Conservation (phyloP, 139 green algal genomes). For the Spirogloea muscicola region DNA sequence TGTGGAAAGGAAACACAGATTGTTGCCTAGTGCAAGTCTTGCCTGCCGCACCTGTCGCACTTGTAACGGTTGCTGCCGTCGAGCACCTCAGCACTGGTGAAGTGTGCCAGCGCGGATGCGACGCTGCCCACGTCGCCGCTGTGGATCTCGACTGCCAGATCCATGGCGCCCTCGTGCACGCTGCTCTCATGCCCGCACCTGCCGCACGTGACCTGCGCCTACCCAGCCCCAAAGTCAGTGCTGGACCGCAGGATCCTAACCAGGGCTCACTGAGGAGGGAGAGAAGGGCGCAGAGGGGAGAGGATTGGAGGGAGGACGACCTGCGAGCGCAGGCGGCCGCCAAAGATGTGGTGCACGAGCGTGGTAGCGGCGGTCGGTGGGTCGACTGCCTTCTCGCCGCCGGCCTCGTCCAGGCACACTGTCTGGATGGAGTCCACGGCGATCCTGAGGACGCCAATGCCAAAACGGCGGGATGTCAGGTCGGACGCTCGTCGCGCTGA, state of each 20-base stretch:
- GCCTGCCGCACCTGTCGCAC: constrained; percentile 60
- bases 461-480: too few species aligned
- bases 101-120: constrained; percentile 59
- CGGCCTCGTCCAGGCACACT: constrained; percentile 55
- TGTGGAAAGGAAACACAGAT: too few species aligned
- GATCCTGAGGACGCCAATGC: too few species aligned
- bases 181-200: constrained; percentile 70
- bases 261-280: too few species aligned
- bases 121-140: constrained; percentile 1
- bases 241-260: too few species aligned
- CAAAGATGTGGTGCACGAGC: constrained; percentile 62
- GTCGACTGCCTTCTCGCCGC: constrained; percentile 53
- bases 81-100: constrained; percentile 70
- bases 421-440: constrained; percentile 57
- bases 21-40: neutral
- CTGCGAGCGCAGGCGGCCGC: constrained; percentile 60
- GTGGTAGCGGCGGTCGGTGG: constrained; percentile 62
- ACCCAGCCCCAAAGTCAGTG: too few species aligned
- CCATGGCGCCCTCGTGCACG: constrained; percentile 79
- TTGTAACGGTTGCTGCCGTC: constrained; percentile 86
- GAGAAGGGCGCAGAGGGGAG: neutral
- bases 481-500: too few species aligned
- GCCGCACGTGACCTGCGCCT: constrained; percentile 76
- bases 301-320: constrained; percentile 1
- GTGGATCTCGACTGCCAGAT: constrained; percentile 82